Evolutionary conservation across 2,329 filamentous ascomycete species (phyloP).

Genomic region (Thermomyces lanuginosus): DNA sequence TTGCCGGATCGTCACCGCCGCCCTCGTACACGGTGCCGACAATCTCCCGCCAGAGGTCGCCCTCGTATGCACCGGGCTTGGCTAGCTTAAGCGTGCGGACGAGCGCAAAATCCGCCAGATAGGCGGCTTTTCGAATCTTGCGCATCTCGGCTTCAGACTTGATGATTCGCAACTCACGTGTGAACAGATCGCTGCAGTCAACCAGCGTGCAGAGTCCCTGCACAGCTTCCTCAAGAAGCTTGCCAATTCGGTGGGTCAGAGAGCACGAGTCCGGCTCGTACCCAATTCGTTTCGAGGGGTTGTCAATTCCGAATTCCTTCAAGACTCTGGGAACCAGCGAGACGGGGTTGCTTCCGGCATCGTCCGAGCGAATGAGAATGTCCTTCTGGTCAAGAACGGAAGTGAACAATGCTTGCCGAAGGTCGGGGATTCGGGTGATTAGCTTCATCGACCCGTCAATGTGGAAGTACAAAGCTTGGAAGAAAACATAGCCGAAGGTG

Average conservation of each 20-base stretch:
- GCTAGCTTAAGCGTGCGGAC: slow-evolving; percentile 19
- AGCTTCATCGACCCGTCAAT: slow-evolving; percentile 16
- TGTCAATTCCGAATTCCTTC: slow-evolving; percentile 15
- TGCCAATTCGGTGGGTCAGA: slow-evolving; percentile 20
- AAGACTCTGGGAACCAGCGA: slow-evolving; percentile 16
- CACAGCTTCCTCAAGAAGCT: slow-evolving; percentile 16
- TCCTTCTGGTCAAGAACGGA: slow-evolving; percentile 16
- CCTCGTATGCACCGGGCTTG: slow-evolving; percentile 21
- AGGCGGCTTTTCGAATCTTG: slow-evolving; percentile 19
- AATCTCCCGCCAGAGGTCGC: slow-evolving; percentile 21
- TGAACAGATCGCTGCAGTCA: slow-evolving; percentile 16
- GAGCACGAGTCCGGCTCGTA: slow-evolving; percentile 23
- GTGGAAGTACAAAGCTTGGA: slow-evolving; percentile 23
- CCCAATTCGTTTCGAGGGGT: slow-evolving; percentile 14
- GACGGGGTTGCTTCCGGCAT: slow-evolving; percentile 15
- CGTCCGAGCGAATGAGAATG: slow-evolving; percentile 16
- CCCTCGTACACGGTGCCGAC: slow-evolving; percentile 20
- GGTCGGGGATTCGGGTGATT: slow-evolving; percentile 15
- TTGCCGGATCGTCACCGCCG: slow-evolving; percentile 21
- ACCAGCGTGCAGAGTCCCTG: slow-evolving; percentile 14
- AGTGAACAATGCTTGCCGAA: slow-evolving; percentile 20
- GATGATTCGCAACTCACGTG: slow-evolving; percentile 16
- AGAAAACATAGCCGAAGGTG: slow-evolving; percentile 23
- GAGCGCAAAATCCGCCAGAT: slow-evolving; percentile 19
- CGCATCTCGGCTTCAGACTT: slow-evolving; percentile 15